phyloP scores from a whole-genome alignment of 768 basidiomycete species.

The Psilocybe subaeruginosa region DNA sequence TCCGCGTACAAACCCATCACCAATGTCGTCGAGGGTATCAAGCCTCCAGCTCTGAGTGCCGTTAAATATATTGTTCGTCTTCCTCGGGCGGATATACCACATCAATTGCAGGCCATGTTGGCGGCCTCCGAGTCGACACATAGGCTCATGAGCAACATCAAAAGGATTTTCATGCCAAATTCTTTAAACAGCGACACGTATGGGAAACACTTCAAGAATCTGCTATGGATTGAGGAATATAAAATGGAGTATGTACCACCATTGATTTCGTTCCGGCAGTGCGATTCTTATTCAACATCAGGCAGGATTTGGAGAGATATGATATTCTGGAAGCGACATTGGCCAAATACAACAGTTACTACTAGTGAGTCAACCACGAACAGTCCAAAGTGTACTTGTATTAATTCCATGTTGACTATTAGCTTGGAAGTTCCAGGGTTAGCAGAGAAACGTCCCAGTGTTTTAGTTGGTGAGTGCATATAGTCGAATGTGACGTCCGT shows the following conservation, averaged over 20 bases:
- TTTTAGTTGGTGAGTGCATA: no score
- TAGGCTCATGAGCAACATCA: slow-evolving; percentile 34
- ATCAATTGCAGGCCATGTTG: slow-evolving; percentile 31
- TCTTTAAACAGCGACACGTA: slow-evolving; percentile 42
- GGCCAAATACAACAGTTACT: slow-evolving; percentile 31
- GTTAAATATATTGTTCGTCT: slow-evolving; percentile 46
- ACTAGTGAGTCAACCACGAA: slow-evolving; percentile 35
- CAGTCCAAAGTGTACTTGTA: not conserved
- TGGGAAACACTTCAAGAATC: slow-evolving; percentile 46
- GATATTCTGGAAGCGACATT: slow-evolving; percentile 38
- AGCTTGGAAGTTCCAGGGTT: slow-evolving; percentile 25
- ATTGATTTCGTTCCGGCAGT: not conserved
- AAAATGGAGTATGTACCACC: slow-evolving; percentile 40
- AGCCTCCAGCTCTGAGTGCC: slow-evolving; percentile 41
- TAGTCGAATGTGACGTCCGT: slow-evolving; percentile 42
- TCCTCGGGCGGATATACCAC: slow-evolving; percentile 43
- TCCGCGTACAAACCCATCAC: slow-evolving; percentile 27
- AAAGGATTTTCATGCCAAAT: slow-evolving; percentile 41
- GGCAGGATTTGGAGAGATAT: slow-evolving; percentile 41
- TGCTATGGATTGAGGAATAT: slow-evolving; percentile 60
- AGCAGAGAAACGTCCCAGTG: no score
- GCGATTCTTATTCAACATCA: slow-evolving; percentile 19
- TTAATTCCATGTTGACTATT: no score
- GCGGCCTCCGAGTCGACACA: slow-evolving; percentile 27
- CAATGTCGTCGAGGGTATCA: slow-evolving; percentile 46